Evolutionary conservation across 1,139 yeast species (phyloP).

Genomic region (Candida smagusa): DNA sequence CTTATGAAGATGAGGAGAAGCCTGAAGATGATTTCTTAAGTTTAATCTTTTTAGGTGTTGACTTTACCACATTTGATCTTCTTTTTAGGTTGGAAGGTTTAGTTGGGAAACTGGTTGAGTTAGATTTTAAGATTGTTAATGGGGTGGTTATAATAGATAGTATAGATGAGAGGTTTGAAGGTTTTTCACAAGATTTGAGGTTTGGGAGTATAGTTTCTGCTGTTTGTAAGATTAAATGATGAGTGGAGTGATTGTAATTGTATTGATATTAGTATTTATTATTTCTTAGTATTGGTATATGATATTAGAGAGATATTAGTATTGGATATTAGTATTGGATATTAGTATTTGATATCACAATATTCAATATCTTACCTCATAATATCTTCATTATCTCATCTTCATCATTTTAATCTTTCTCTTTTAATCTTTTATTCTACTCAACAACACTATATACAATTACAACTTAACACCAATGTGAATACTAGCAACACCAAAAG

Average conservation of each 20-base stretch:
- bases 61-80: conserved; percentile 22
- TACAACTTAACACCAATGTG: conserved; percentile 88
- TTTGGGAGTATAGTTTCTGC: background rate
- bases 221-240: background rate
- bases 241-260: too few relatives aligned
- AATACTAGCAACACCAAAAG: conserved; percentile 96
- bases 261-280: too few relatives aligned
- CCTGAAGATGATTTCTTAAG: conserved; percentile 14
- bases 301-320: too few relatives aligned
- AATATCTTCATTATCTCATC: too few relatives aligned
- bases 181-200: conserved; percentile 14
- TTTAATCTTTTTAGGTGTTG: conserved; percentile 24
- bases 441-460: conserved; percentile 2
- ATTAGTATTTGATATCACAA: too few relatives aligned
- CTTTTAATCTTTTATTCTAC: background rate
- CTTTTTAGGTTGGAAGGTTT: conserved; percentile 22
- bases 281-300: too few relatives aligned
- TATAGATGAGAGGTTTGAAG: conserved; percentile 12
- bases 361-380: too few relatives aligned
- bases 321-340: too few relatives aligned
- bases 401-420: background rate
- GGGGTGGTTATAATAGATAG: conserved; percentile 28
- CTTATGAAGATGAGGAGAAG: conserved; percentile 15
- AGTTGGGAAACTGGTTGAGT: conserved; percentile 12
- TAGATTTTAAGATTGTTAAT: conserved; percentile 27